Percentiles rank a stretch among this genome's conserved stretches.
These are phyloP conservation scores for Syncephalis plumigaleata DNA, from an alignment of 371 early-diverging fungal genomes.

Conservation along the genomic window DNA sequence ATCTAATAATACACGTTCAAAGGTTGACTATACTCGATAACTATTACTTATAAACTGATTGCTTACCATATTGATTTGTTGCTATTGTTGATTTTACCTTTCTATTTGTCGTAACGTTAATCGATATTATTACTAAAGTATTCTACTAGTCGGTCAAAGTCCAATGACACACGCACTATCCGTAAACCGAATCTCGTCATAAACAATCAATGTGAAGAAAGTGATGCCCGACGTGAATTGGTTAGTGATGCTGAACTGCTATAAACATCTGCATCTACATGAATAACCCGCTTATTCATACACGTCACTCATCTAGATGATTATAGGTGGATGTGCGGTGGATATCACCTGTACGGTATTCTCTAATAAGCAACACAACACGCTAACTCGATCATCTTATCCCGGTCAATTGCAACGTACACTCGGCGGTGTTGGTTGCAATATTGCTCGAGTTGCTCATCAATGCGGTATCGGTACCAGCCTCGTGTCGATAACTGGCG, in stretches of 20 bases:
- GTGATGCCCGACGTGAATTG: slow-evolving; percentile 5
- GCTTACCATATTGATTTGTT: too few species aligned
- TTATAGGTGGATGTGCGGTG: slow-evolving; percentile 69
- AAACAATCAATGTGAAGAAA: slow-evolving; percentile 8
- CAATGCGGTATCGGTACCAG: slow-evolving; percentile 35
- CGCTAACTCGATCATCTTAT: slow-evolving; percentile 40
- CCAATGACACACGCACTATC: too few species aligned
- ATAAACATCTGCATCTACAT: too few species aligned
- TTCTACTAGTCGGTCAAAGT: too few species aligned
- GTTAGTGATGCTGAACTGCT: not conserved
- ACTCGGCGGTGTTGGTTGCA: slow-evolving; percentile 82
- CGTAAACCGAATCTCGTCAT: too few species aligned
- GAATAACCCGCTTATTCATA: too few species aligned
- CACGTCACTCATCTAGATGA: slow-evolving; percentile 28
- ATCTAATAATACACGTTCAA: not conserved
- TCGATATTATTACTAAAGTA: too few species aligned
- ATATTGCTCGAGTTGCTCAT: slow-evolving; percentile 66
- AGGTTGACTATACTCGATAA: not conserved
- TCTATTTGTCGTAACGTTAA: too few species aligned
- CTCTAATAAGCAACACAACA: not conserved
- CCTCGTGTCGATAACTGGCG: slow-evolving; percentile 50
- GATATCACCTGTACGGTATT: slow-evolving; percentile 42
- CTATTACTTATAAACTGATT: too few species aligned
- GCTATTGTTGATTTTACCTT: too few species aligned
- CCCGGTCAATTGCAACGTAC: slow-evolving; percentile 44